phyloP scores from a whole-genome alignment of 2,329 filamentous ascomycete genomes.

The Juglanconis sp. region DNA sequence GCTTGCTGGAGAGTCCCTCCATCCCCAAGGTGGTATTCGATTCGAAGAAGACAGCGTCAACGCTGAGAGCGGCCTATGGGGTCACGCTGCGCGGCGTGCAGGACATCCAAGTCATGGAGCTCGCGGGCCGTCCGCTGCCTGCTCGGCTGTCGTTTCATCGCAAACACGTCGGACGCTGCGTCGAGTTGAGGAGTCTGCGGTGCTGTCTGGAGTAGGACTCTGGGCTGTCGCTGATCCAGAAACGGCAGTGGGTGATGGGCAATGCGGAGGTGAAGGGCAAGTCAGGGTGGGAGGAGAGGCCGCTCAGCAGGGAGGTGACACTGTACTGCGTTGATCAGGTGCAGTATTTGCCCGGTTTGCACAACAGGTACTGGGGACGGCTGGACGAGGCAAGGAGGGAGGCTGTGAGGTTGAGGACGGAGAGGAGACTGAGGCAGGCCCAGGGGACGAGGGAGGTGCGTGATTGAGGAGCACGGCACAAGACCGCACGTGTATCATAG shows the following conservation, averaged over 20 bases:
- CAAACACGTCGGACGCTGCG: neutral
- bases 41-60: neutral
- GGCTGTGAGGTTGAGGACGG: constrained; percentile 2
- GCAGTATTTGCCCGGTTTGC: neutral
- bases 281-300: neutral
- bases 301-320: neutral
- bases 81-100: neutral
- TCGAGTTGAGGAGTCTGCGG: neutral
- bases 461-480: neutral
- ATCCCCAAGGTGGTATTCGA: neutral
- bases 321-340: neutral
- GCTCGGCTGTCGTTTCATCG: neutral
- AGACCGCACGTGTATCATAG: too few relatives aligned
- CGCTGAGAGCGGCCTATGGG: neutral
- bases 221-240: constrained; percentile 1
- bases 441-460: neutral
- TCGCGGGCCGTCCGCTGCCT: neutral
- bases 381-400: neutral
- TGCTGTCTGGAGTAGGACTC: constrained; percentile 10
- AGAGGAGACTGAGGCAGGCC: neutral
- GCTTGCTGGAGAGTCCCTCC: neutral
- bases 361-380: neutral
- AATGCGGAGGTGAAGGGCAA: neutral
- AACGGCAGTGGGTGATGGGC: neutral
- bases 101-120: constrained; percentile 4